phyloP scores from a whole-genome alignment of 176 grass and related monocot genomes.

The Cenchrus purpureus region DNA sequence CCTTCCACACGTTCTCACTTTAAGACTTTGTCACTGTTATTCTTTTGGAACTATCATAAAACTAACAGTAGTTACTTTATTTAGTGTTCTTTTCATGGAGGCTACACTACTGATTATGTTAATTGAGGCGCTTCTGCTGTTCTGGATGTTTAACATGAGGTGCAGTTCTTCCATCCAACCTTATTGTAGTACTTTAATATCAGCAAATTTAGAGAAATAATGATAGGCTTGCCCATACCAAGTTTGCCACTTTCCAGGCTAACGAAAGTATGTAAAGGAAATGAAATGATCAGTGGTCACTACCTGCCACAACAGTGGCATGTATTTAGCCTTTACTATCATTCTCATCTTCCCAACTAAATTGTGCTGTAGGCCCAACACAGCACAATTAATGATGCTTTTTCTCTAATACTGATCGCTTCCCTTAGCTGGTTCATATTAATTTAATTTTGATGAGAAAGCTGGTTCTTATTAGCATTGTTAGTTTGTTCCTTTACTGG shows the following conservation, averaged over 20 bases:
- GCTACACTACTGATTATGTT: constrained; percentile 4
- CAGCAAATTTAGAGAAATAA: constrained; percentile 6
- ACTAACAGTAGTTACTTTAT: constrained; percentile 11
- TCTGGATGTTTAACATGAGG: constrained; percentile 9
- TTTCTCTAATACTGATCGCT: constrained; percentile 26
- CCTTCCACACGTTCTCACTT: constrained; percentile 17
- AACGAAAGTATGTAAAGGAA: constrained; percentile 35
- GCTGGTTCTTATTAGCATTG: constrained; percentile 2
- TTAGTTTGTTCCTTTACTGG: neutral
- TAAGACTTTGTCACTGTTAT: neutral
- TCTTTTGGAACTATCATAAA: constrained; percentile 10
- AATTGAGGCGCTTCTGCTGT: constrained; percentile 18
- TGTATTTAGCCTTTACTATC: constrained; percentile 47
- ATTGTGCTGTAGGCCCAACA: constrained; percentile 34
- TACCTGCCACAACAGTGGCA: constrained; percentile 41
- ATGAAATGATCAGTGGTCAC: constrained; percentile 34
- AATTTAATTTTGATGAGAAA: constrained; percentile 23
- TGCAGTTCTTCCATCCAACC: constrained; percentile 21
- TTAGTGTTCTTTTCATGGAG: neutral
- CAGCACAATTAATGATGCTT: constrained; percentile 38
- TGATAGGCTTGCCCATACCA: constrained; percentile 28
- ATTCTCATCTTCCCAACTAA: constrained; percentile 48
- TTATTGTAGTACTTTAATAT: constrained; percentile 6
- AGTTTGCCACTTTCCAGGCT: constrained; percentile 45
- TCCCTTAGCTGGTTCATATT: constrained; percentile 27